These are phyloP conservation scores for Prinsepia uniflora DNA, from an alignment of 306 rosid species.

Conservation along the genomic window DNA sequence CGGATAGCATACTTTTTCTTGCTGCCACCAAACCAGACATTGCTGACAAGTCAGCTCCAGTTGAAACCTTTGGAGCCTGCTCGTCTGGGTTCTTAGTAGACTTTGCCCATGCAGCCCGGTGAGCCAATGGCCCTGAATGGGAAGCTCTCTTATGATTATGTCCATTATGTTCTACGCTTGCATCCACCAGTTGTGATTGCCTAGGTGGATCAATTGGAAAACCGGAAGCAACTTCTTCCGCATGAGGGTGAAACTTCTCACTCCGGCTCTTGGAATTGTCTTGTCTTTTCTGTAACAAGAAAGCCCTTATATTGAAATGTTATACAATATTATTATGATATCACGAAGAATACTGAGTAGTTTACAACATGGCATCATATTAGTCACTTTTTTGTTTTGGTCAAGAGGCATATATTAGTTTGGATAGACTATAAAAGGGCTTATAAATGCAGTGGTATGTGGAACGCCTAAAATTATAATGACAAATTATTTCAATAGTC, in stretches of 20 bases:
- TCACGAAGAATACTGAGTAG: not conserved
- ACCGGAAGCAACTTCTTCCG: conserved; percentile 94
- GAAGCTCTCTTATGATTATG: conserved; percentile 90
- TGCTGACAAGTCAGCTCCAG: conserved; percentile 62
- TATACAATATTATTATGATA: not conserved
- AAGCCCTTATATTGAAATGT: not conserved
- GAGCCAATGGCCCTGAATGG: conserved; percentile 94
- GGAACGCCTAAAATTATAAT: not conserved
- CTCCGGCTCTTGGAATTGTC: conserved; percentile 82
- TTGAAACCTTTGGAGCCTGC: conserved; percentile 59
- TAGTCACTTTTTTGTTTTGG: too few relatives aligned
- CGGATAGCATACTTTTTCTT: conserved; percentile 76
- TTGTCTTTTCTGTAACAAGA: conserved; percentile 74
- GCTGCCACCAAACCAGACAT: conserved; percentile 82
- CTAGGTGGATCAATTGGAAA: conserved; percentile 99
- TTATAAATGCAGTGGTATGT: not conserved
- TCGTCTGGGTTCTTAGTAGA: conserved; percentile 73
- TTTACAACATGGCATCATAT: not conserved
- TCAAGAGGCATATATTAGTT: too few relatives aligned
- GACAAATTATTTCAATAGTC: not conserved
- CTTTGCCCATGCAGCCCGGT: conserved; percentile 87
- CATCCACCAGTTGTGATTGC: conserved; percentile 75
- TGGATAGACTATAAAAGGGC: too few relatives aligned
- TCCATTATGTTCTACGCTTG: conserved; percentile 39
- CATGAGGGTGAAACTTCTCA: conserved; percentile 95